Percentiles rank a stretch among this genome's conserved stretches.
These are phyloP conservation scores for Tuber calosporum DNA, from an alignment of 495 filamentous ascomycete genomes.

Conservation along the genomic window DNA sequence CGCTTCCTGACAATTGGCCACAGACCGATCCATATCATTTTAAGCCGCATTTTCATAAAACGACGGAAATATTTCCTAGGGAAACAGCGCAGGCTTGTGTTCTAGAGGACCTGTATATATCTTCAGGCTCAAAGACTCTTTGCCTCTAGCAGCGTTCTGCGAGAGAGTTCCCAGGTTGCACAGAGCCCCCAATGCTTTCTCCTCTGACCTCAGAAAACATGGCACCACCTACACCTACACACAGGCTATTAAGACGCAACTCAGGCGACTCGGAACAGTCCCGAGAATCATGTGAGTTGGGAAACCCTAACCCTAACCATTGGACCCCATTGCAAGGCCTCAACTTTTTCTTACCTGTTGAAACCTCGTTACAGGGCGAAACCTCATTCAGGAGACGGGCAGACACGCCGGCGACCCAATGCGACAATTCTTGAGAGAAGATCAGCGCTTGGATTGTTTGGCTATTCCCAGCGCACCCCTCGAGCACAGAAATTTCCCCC, in stretches of 20 bases:
- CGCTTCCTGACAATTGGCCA: not conserved
- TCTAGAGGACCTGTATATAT: not conserved
- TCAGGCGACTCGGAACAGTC: not conserved
- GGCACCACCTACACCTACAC: not conserved
- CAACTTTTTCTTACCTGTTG: not conserved
- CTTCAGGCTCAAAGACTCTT: not conserved
- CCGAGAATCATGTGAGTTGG: not conserved
- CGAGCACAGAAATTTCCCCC: not conserved
- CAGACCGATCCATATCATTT: not conserved
- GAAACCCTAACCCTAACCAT: conserved; percentile 1
- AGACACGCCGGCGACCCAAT: not conserved
- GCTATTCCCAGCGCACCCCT: not conserved
- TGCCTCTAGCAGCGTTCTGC: not conserved
- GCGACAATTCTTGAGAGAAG: not conserved
- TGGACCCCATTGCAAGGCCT: not conserved
- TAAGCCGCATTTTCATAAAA: not conserved
- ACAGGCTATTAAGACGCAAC: not conserved
- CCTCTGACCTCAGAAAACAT: not conserved
- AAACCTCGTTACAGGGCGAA: not conserved
- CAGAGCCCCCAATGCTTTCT: not conserved
- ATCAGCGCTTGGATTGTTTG: not conserved
- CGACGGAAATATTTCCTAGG: not conserved
- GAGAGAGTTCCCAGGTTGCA: not conserved
- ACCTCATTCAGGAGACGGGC: not conserved
- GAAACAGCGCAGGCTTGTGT: not conserved